A percentile compares a stretch with the other conserved stretches of the same genome.
These are phyloP conservation scores for Solanum microdontum DNA, from an alignment of 257 asterid genomes.

Conservation along the genomic window DNA sequence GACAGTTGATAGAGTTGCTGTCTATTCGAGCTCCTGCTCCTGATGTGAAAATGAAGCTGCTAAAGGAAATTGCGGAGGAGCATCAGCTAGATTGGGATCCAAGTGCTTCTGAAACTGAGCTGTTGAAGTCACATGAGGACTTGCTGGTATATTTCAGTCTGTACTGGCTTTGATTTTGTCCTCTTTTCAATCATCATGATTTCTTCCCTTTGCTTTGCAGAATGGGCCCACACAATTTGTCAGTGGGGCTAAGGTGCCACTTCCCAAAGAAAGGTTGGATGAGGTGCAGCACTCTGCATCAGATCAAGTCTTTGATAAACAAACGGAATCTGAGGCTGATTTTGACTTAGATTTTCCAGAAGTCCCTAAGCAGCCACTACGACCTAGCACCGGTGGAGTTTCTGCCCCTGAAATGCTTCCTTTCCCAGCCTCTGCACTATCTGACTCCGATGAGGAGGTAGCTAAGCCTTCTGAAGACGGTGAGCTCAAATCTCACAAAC, in stretches of 20 bases:
- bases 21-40: slow-evolving; percentile 92
- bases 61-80: slow-evolving; percentile 91
- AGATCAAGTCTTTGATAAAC: slow-evolving; percentile 25
- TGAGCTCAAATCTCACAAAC: slow-evolving; percentile 7
- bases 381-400: slow-evolving; percentile 25
- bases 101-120: slow-evolving; percentile 56
- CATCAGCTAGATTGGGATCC: slow-evolving; percentile 92
- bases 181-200: not conserved
- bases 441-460: slow-evolving; percentile 44
- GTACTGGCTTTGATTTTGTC: not conserved
- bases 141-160: slow-evolving; percentile 42
- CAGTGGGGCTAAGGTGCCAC: slow-evolving; percentile 53
- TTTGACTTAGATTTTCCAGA: slow-evolving; percentile 71
- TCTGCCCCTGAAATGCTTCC: slow-evolving; percentile 76
- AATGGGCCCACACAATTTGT: slow-evolving; percentile 63
- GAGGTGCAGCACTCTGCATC: slow-evolving; percentile 23
- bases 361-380: slow-evolving; percentile 62
- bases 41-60: slow-evolving; percentile 72
- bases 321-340: slow-evolving; percentile 47
- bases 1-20: slow-evolving; percentile 74
- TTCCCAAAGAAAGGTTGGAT: slow-evolving; percentile 49
- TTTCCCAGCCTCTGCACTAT: slow-evolving; percentile 69
- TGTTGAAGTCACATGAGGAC: slow-evolving; percentile 80
- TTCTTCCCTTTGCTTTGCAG: slow-evolving; percentile 25
- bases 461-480: slow-evolving; percentile 12